Base-by-base conservation (phyloP, 2,329 filamentous ascomycete species). In the Diplodia scrobiculata region DNA sequence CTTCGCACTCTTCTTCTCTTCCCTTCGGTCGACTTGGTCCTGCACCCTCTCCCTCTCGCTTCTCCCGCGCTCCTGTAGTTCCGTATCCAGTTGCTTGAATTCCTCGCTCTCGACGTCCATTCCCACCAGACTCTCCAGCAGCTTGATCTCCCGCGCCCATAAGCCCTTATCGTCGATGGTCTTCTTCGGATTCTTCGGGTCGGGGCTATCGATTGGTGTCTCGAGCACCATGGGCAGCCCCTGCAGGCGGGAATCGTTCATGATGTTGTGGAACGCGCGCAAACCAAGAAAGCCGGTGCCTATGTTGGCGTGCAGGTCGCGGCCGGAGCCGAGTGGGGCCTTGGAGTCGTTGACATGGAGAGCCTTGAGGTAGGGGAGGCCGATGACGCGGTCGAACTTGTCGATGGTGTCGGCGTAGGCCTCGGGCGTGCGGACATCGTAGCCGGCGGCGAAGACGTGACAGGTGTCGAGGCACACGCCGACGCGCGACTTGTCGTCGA, bases 381-480 rank as follows among this genome's bases (percentile, higher is more conserved):
- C 95, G 10, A 99, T 89, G 5, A 89, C 81, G 10, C 86, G 75
- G 70, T 96, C 89, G 71, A 99, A 97, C 36, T 89, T 83, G 38
- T 84, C 77, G 77, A 98, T 86, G 0, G 92, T 95, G 59, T 83
- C 79, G 38, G 85, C 81, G 76, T 96, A 97, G 0, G 89, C 84
- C 60, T 87, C 84, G 0, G 91, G 89, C 0, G 89, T 87, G 63
- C 92, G 87, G 36, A 99, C 79, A 76, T 99, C 95, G 76, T 98
- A 95, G 5, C 95, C 95, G 0, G 91, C 93, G 0, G 94, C 94
- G 77, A 98, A 98, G 67, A 92, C 88, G 78, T 99, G 95, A 79
- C 95, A 99, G 0, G 95, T 99, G 76, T 99, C 95, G 66, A 99
- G 87, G 77, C 95, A 99, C 19, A 99, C 92, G 53, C 94, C 95